A percentile compares a stretch with the other conserved stretches of the same genome.
These are phyloP conservation scores for Garcia nutans DNA, from an alignment of 345 rosid genomes.

Conservation along the genomic window DNA sequence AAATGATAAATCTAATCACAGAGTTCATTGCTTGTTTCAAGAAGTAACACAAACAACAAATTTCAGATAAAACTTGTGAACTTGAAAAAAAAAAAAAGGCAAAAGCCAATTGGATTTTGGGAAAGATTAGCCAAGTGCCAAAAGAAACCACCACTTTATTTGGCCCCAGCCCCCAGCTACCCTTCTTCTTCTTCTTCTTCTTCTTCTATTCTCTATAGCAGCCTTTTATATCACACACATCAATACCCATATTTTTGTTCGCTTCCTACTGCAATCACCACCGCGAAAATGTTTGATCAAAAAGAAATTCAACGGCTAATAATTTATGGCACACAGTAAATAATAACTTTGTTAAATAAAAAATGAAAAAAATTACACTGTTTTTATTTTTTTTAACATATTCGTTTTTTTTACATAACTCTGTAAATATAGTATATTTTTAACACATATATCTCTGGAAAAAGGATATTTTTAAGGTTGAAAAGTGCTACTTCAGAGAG, in stretches of 20 bases:
- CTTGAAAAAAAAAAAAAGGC: too few relatives aligned
- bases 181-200: neutral
- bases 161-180: neutral
- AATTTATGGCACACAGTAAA: neutral
- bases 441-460: too few relatives aligned
- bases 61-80: neutral
- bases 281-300: neutral
- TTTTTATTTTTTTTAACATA: too few relatives aligned
- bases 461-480: too few relatives aligned
- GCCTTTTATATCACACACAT: conserved; percentile 10
- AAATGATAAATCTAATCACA: neutral
- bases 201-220: neutral
- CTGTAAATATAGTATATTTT: too few relatives aligned
- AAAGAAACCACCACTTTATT: neutral
- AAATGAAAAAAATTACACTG: too few relatives aligned
- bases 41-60: neutral
- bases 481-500: too few relatives aligned
- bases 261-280: neutral
- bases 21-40: too few relatives aligned
- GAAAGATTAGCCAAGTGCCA: neutral
- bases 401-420: too few relatives aligned
- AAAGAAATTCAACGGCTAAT: neutral
- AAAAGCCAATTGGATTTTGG: neutral
- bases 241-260: neutral
- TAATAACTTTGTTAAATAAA: neutral